Conservation (phyloP, 164 flowering plant species). For the Euptelea pleiosperma region DNA sequence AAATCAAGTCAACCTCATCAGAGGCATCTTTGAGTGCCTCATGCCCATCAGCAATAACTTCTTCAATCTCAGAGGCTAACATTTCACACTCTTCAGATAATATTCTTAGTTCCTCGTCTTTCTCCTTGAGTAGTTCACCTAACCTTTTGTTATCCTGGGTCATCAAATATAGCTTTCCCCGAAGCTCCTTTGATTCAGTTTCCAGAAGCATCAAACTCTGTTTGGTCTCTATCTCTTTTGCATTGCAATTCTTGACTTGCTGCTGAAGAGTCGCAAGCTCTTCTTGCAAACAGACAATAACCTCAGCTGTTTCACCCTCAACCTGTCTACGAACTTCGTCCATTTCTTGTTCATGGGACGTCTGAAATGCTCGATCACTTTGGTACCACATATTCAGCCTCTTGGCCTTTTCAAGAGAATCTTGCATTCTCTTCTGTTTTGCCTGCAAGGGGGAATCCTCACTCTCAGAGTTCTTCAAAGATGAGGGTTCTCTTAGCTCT, state of each 20-base stretch:
- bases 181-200: constrained; percentile 39
- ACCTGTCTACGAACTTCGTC: constrained; percentile 79
- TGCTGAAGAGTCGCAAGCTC: constrained; percentile 74
- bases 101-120: constrained; percentile 40
- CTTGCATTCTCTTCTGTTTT: constrained; percentile 70
- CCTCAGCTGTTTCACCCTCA: constrained; percentile 97
- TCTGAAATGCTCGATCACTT: constrained; percentile 56
- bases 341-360: constrained; percentile 68
- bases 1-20: constrained; percentile 49
- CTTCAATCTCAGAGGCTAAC: constrained; percentile 58
- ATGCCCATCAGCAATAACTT: constrained; percentile 59
- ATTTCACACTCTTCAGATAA: constrained; percentile 64
- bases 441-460: constrained; percentile 47
- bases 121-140: constrained; percentile 38
- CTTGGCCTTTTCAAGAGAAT: constrained; percentile 87
- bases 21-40: constrained; percentile 60
- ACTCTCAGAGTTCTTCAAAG: constrained; percentile 21
- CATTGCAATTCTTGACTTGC: constrained; percentile 48
- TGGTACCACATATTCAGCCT: constrained; percentile 57
- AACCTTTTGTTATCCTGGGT: constrained; percentile 45
- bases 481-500: constrained; percentile 30
- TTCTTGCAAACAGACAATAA: constrained; percentile 88
- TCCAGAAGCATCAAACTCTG: constrained; percentile 35
- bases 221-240: constrained; percentile 49
- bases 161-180: constrained; percentile 29